These are phyloP conservation scores for Penicillium polonicum DNA, from an alignment of 2,329 filamentous ascomycete species.

Conservation along the genomic window DNA sequence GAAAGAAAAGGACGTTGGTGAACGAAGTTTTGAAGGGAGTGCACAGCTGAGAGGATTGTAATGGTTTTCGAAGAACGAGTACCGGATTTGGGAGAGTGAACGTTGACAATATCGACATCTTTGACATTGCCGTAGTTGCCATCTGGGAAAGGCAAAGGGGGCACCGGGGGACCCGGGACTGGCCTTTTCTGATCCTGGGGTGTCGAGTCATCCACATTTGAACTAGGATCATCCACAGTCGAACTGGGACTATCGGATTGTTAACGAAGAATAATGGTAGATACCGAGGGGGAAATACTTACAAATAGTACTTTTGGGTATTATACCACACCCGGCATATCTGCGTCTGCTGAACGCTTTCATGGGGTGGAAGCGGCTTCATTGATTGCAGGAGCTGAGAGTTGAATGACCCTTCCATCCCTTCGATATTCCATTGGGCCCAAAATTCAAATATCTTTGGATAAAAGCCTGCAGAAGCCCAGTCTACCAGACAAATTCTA, in stretches of 20 bases:
- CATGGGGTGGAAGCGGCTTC: neutral
- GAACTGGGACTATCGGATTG: neutral
- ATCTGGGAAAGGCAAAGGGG: neutral
- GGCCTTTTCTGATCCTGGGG: neutral
- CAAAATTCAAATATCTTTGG: neutral
- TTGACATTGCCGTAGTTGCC: neutral
- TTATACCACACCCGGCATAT: neutral
- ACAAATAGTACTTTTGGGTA: neutral
- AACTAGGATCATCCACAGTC: neutral
- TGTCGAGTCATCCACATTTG: neutral
- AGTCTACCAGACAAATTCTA: neutral
- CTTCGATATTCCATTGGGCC: neutral
- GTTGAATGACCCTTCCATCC: neutral
- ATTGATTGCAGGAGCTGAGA: neutral
- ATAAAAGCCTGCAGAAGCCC: neutral
- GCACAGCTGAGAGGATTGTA: no score
- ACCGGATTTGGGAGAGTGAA: no score
- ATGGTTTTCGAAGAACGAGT: no score
- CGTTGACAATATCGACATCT: neutral
- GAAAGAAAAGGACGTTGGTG: no score
- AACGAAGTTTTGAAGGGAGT: no score
- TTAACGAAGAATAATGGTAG: neutral
- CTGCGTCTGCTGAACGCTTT: neutral
- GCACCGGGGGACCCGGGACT: neutral
- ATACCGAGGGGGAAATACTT: neutral